Conservation (phyloP, 108 stramenopile genomes). For the Nitzschia putrida region DNA sequence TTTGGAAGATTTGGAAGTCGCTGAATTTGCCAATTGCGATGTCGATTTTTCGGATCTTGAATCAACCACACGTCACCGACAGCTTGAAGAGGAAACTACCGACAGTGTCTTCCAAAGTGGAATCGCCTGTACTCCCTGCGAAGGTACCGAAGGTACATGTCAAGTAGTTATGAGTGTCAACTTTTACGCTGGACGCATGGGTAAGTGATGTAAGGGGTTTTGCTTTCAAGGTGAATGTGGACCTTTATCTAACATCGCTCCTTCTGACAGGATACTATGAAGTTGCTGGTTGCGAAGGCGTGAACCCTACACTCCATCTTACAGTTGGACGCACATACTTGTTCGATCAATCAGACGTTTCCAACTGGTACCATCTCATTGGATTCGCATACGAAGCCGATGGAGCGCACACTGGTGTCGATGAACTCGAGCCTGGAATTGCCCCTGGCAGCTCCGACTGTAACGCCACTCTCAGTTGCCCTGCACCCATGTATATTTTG, state of each 20-base stretch:
- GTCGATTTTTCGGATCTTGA: conserved; percentile 4
- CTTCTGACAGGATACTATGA: conserved; percentile 62
- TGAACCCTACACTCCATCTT: conserved; percentile 81
- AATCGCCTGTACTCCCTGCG: conserved; percentile 26
- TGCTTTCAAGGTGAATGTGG: not conserved
- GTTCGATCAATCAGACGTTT: conserved; percentile 51
- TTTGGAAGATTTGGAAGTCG: conserved; percentile 36
- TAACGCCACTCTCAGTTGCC: conserved; percentile 45
- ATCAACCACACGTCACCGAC: not conserved
- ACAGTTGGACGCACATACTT: conserved; percentile 70
- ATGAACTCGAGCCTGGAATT: conserved; percentile 83
- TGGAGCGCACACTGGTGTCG: conserved; percentile 79
- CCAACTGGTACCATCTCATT: conserved; percentile 82
- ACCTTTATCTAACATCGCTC: not conserved
- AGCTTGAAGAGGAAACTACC: not conserved
- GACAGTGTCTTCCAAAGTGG: not conserved
- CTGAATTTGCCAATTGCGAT: conserved; percentile 25
- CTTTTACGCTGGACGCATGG: conserved; percentile 20
- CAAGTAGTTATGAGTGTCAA: conserved; percentile 16
- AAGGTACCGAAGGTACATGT: conserved; percentile 14
- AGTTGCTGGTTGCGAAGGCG: conserved; percentile 78
- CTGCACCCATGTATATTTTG: conserved; percentile 82
- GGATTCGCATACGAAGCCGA: conserved; percentile 90
- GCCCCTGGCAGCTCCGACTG: conserved; percentile 39
- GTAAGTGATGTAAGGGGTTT: not conserved